A percentile compares a stretch with the other conserved stretches of the same genome.
Conservation (phyloP, 768 basidiomycete species). For the Lactifluus subvellereus region DNA sequence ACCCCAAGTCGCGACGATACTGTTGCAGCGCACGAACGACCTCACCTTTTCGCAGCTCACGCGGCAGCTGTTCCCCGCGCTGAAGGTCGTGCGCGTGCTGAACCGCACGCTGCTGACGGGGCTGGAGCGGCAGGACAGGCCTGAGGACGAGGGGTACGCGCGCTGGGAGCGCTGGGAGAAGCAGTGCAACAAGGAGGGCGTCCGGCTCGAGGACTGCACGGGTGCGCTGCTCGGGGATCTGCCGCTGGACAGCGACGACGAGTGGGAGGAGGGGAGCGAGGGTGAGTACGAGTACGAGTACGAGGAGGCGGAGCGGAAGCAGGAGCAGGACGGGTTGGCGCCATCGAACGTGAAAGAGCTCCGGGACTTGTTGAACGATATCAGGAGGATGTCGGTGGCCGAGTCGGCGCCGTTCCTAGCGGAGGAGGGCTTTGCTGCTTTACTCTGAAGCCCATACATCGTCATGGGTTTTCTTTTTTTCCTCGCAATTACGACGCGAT, state of each 20-base stretch:
- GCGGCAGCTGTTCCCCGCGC: constrained; percentile 51
- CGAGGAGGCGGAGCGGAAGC: constrained; percentile 30
- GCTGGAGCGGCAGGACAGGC: constrained; percentile 49
- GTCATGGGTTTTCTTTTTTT: too few species aligned
- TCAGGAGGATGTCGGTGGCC: constrained; percentile 20
- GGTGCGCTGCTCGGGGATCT: constrained; percentile 51
- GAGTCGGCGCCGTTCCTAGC: constrained; percentile 7
- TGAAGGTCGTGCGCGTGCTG: constrained; percentile 55
- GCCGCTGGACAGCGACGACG: constrained; percentile 31
- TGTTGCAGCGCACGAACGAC: constrained; percentile 53
- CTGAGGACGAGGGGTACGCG: constrained; percentile 37
- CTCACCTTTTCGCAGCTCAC: constrained; percentile 54
- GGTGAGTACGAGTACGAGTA: constrained; percentile 32
- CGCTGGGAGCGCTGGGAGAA: constrained; percentile 72
- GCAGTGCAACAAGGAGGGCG: constrained; percentile 41
- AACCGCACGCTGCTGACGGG: constrained; percentile 50
- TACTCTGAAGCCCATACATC: background rate
- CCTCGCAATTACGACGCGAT: background rate
- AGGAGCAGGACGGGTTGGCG: constrained; percentile 23
- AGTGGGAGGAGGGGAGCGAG: constrained; percentile 29
- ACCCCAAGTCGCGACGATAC: constrained; percentile 33
- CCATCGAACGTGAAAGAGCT: constrained; percentile 24
- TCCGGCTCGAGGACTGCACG: constrained; percentile 73
- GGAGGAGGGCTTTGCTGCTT: constrained; percentile 10
- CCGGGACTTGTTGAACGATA: constrained; percentile 21